Base-by-base conservation (phyloP, 345 rosid genomes). In the Hibiscus trionum region DNA sequence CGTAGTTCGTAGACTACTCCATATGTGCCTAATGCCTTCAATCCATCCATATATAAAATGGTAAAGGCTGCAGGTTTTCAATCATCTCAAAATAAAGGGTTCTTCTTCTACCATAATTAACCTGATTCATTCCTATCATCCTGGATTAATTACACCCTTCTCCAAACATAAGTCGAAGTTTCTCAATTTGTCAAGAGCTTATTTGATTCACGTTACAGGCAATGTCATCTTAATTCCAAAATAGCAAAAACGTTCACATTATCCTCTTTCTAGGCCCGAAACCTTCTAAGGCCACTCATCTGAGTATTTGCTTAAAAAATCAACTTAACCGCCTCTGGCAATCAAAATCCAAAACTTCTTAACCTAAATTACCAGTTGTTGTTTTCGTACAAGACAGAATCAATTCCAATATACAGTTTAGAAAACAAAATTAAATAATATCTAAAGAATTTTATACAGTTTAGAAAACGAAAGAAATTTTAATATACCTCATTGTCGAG, bases 401-500 rank as follows among this genome's bases (percentile, higher is more conserved):
- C 24, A 16, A 62, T n/a, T n/a, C 11, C 33, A 11, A 42, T 4
- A 35, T n/a, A 63, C 64, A 21, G 24, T 8, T 11, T 21, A 21
- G 21, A 44, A 7, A 64, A 27, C 2, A 17, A 4, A 62, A 70
- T 59, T 26, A 11, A 16, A 1, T 4, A 69, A 33, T 10, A 27
- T 17, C 9, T 8, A 44, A 58, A 26, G 16, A 58, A 58, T 24
- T 58, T 58, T 24, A 10, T 21, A 55, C 3, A 53, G 15, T 21
- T 11, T 26, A 61, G 31, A n/a, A 29, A 15, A 44, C 4, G 7
- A 3, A 50, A 5, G 17, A 50, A 37, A 49, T 0, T 5, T 31
- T 27, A 49, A 21, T 47, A 19, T 52, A 89, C 97, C 97, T 93
- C 97, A 8, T 85, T 69, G 69, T 93, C 98, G 15, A 93, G 88